Percentiles rank a stretch among this genome's conserved stretches.
phyloP scores from a whole-genome alignment of 148 eudicot genomes.

The Vaccinium vitisidaea region DNA sequence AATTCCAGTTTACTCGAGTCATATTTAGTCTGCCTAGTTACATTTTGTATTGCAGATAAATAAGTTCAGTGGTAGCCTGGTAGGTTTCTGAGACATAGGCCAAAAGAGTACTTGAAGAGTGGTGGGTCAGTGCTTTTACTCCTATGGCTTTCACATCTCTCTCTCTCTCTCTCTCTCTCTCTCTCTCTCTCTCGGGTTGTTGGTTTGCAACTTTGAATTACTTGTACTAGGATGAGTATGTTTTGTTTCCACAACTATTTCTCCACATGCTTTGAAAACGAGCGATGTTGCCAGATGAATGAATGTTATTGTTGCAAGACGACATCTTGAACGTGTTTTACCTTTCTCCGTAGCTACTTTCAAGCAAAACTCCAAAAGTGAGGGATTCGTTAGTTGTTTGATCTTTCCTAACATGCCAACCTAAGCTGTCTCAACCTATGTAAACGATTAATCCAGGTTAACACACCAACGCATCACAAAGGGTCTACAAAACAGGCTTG shows the following conservation, averaged over 20 bases:
- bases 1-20: not conserved
- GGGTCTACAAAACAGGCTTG: not conserved
- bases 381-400: constrained; percentile 22
- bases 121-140: constrained; percentile 32
- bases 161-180: not conserved
- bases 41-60: constrained; percentile 40
- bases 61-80: constrained; percentile 27
- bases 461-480: not conserved
- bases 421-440: not conserved
- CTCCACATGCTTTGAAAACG: not conserved
- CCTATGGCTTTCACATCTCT: not conserved
- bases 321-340: constrained; percentile 31
- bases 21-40: not conserved
- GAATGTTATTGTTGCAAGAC: constrained; percentile 15
- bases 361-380: constrained; percentile 9
- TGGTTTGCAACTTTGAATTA: not conserved
- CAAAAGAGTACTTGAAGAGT: constrained; percentile 29
- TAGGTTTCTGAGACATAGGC: constrained; percentile 42
- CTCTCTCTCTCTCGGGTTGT: not conserved
- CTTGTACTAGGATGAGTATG: not conserved
- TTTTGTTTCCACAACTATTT: not conserved
- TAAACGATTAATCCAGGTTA: not conserved
- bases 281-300: constrained; percentile 17
- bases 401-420: not conserved
- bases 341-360: constrained; percentile 25